Percentiles rank a stretch among this genome's conserved stretches.
These are phyloP conservation scores for Gymnopilus dilepis DNA, from an alignment of 768 basidiomycete species.

Conservation along the genomic window DNA sequence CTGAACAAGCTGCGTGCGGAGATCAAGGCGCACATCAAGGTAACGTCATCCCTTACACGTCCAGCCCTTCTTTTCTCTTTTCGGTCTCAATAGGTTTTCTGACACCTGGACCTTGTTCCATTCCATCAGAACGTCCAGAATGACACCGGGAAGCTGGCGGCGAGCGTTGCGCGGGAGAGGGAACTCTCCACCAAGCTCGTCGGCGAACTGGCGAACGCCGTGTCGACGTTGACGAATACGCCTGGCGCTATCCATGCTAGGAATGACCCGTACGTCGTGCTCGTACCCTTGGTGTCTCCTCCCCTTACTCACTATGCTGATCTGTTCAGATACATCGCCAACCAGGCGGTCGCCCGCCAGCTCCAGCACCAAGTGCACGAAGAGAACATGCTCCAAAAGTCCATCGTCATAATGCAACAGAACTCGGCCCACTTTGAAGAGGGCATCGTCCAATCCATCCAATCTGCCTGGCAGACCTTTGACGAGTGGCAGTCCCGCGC, in stretches of 20 bases:
- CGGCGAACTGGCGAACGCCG: slow-evolving; percentile 83
- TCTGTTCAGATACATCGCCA: slow-evolving; percentile 62
- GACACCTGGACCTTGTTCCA: not conserved
- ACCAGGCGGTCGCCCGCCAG: slow-evolving; percentile 76
- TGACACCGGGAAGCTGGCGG: slow-evolving; percentile 91
- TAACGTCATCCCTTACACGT: not conserved
- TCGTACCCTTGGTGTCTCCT: slow-evolving; percentile 2
- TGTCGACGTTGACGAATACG: slow-evolving; percentile 94
- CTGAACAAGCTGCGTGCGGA: slow-evolving; percentile 93
- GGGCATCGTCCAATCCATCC: slow-evolving; percentile 92
- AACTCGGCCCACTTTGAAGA: slow-evolving; percentile 97
- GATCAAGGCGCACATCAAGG: slow-evolving; percentile 98
- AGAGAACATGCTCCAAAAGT: slow-evolving; percentile 97
- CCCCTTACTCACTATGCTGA: not conserved
- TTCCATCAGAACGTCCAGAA: slow-evolving; percentile 84
- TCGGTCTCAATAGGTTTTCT: not conserved
- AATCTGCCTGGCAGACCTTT: slow-evolving; percentile 97
- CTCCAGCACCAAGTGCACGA: slow-evolving; percentile 93
- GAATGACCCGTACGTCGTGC: slow-evolving; percentile 76
- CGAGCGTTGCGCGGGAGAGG: slow-evolving; percentile 90
- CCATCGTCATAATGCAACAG: slow-evolving; percentile 97
- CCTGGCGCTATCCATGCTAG: slow-evolving; percentile 84
- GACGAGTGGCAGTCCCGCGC: slow-evolving; percentile 93
- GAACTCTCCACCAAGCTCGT: slow-evolving; percentile 86
- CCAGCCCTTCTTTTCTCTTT: not conserved